Conservation (phyloP, 2,329 filamentous ascomycete genomes). For the Neoascochyta sp. region DNA sequence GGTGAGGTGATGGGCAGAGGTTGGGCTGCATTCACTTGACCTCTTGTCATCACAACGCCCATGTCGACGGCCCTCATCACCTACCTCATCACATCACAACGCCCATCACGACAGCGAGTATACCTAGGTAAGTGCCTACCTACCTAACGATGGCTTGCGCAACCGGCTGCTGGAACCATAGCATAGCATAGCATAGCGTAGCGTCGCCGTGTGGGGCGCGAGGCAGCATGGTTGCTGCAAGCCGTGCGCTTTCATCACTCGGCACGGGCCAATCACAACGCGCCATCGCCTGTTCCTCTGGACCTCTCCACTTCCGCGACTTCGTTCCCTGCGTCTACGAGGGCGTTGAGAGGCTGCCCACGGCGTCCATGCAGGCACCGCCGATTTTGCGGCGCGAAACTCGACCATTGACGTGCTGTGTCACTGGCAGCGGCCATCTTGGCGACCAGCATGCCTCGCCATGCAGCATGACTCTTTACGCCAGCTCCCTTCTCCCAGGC, state of each 20-base stretch:
- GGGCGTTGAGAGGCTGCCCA: slow-evolving; percentile 26
- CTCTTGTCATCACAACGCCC: no score
- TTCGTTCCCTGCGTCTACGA: slow-evolving; percentile 18
- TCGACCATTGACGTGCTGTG: slow-evolving; percentile 29
- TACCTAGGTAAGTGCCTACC: no score
- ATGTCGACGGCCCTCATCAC: no score
- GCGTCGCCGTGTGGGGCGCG: no score
- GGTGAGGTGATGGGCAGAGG: no score
- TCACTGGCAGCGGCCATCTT: slow-evolving; percentile 25
- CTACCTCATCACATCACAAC: no score
- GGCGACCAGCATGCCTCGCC: slow-evolving; percentile 23
- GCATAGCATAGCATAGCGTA: no score
- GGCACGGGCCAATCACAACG: slow-evolving; percentile 14
- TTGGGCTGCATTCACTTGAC: no score
- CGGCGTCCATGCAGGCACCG: slow-evolving; percentile 35
- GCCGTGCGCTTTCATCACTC: slow-evolving; percentile 18
- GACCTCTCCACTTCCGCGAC: slow-evolving; percentile 21
- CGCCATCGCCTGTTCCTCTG: slow-evolving; percentile 10
- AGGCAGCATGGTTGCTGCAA: no score
- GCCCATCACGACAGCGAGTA: no score
- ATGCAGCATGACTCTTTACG: slow-evolving; percentile 23
- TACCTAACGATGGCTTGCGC: no score
- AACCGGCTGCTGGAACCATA: no score
- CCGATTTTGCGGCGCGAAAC: slow-evolving; percentile 30
- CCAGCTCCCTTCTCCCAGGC: slow-evolving; percentile 24